Base-by-base conservation (phyloP, 495 filamentous ascomycete genomes). In the Hypoxylon crocopeplum region DNA sequence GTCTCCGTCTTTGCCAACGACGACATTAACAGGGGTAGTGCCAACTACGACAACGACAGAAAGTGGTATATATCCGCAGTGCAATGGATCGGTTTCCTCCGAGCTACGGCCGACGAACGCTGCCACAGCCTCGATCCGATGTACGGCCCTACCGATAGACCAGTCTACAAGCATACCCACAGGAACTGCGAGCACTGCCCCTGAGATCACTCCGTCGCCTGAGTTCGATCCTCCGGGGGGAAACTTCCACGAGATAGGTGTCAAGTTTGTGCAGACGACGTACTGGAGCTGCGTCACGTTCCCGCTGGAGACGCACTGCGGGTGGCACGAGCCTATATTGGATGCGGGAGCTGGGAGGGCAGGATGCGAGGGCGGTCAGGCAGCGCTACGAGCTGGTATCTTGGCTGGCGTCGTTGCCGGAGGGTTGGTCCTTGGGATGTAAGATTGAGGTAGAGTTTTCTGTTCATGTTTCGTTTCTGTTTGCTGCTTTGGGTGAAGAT, bases 271-370 rank as follows among this genome's bases (percentile, higher is more conserved):
- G 20, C 70, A 73, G 59, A 79, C 75, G 20, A 79, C 77, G 3
- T 79, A 73, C 48, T 78, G 66, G 54, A 72, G 65, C 27, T 79
- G 78, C 49, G 64, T 72, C 22, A 70, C 70, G 16, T 65, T 66
- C 13, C 59, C 53, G 21, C 40, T 57, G 13, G 58, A 72, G 21
- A 64, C 69, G 25, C 70, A 75, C 44, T 81, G 78, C 56, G 77
- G 78, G 1, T 73, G 69, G 69, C 76, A 78, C 52, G 67, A 72
- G 47, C 76, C 74, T 3, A 71, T 81, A 15, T 38, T 79, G 7
- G 67, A 75, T 37, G 69, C 66, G 7, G 62, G 67, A 3, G 46
- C 48, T 5, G 59, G 37, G 0, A 40, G 61, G 34, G 13, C 46
- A 1, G 33, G 40, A 24, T 44, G 45, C 27, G 51, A 56, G 7